phyloP scores from a whole-genome alignment of 140 eudicot species.

The Flaveria floridana region DNA sequence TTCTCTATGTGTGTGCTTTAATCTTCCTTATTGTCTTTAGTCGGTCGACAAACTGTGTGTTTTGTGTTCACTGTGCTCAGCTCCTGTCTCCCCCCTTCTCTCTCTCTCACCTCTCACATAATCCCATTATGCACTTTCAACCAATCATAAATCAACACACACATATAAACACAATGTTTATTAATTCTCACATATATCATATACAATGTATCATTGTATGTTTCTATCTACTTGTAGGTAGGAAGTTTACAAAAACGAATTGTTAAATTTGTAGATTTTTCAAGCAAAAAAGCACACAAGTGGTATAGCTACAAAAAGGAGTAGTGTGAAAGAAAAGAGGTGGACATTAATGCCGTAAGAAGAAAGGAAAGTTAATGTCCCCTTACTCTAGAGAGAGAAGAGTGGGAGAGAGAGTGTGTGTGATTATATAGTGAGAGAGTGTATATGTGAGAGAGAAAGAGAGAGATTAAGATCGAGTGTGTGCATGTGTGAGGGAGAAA shows the following conservation, averaged over 20 bases:
- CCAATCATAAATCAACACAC: conserved; percentile 44
- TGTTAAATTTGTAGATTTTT: conserved; percentile 24
- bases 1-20: conserved; percentile 26
- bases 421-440: conserved; percentile 2
- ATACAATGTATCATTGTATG: conserved; percentile 8
- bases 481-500: neutral
- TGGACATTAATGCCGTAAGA: conserved; percentile 66
- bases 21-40: conserved; percentile 50
- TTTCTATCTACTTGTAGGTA: conserved; percentile 26
- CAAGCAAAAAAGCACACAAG: conserved; percentile 28
- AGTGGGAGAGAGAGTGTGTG: conserved; percentile 23
- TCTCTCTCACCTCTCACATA: conserved; percentile 37
- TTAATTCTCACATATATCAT: neutral
- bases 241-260: conserved; percentile 19
- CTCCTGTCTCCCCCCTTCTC: conserved; percentile 44
- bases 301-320: conserved; percentile 42
- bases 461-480: conserved; percentile 10
- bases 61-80: conserved; percentile 50
- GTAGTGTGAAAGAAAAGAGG: conserved; percentile 48
- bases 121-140: conserved; percentile 46
- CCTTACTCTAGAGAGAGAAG: conserved; percentile 34
- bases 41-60: conserved; percentile 87
- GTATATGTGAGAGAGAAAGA: neutral
- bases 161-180: too few species aligned
- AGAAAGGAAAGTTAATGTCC: conserved; percentile 42